Percentiles rank a stretch among this genome's conserved stretches.
These are phyloP conservation scores for Cutaneotrichosporon cavernicola DNA, from an alignment of 1,284 basidiomycete species.

Conservation along the genomic window DNA sequence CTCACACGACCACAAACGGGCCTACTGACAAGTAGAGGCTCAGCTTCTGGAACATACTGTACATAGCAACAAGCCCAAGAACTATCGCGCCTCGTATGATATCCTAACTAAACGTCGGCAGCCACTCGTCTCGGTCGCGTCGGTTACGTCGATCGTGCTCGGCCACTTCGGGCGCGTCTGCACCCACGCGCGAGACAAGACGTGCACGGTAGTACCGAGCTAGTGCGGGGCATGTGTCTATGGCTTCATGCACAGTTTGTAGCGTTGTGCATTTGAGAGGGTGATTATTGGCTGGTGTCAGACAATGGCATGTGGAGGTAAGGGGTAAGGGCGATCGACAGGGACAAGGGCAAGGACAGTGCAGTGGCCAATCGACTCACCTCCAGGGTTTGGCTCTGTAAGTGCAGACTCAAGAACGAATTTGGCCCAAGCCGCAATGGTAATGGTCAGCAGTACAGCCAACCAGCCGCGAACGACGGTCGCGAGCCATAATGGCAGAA, in stretches of 20 bases:
- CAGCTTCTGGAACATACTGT: conserved; percentile 1
- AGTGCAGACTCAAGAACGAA: conserved; percentile 16
- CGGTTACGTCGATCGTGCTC: conserved; percentile 39
- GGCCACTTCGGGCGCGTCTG: conserved; percentile 35
- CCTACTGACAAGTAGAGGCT: too few species aligned
- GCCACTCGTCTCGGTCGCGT: conserved; percentile 39
- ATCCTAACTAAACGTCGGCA: conserved; percentile 31
- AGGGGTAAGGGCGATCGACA: background rate
- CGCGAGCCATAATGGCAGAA: conserved; percentile 12
- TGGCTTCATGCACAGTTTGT: conserved; percentile 44
- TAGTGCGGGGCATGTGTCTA: conserved; percentile 46
- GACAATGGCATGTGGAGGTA: conserved; percentile 3
- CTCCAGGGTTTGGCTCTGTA: conserved; percentile 14
- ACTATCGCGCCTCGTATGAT: background rate
- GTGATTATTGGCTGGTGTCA: conserved; percentile 41
- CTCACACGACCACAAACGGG: background rate
- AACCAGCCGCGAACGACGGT: conserved; percentile 13
- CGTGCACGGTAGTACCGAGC: conserved; percentile 39
- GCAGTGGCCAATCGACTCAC: conserved; percentile 11
- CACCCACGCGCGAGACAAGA: conserved; percentile 36
- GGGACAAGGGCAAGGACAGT: background rate
- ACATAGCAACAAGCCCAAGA: conserved; percentile 4
- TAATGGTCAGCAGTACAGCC: conserved; percentile 13
- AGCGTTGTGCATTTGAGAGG: conserved; percentile 42
- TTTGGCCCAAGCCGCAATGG: conserved; percentile 10